A percentile compares a stretch with the other conserved stretches of the same genome.
phyloP scores from a whole-genome alignment of 1,139 yeast genomes.

The Geotrichum australiense region DNA sequence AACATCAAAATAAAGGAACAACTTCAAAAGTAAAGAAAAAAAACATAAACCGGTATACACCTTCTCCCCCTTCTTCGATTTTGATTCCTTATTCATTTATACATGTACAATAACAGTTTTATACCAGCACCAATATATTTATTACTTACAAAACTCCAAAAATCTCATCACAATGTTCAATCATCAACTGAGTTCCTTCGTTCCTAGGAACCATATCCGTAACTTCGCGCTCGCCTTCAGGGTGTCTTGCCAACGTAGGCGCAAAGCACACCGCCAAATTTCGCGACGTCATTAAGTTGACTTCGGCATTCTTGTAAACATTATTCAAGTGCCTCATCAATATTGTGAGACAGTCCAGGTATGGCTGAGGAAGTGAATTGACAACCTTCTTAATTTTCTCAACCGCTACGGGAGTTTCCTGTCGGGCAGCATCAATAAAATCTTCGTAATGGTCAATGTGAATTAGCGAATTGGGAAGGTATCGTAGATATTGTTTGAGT shows the following conservation, averaged over 20 bases:
- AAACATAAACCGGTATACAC: neutral
- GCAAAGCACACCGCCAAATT: conserved; percentile 92
- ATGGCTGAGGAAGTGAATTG: conserved; percentile 56
- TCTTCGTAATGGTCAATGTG: conserved; percentile 63
- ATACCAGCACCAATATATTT: too few relatives aligned
- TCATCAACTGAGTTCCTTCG: conserved; percentile 68
- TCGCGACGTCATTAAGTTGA: conserved; percentile 61
- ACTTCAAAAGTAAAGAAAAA: neutral
- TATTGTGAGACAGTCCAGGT: conserved; percentile 48
- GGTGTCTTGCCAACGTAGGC: conserved; percentile 82
- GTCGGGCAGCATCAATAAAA: conserved; percentile 40
- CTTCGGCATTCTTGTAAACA: conserved; percentile 28
- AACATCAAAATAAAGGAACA: neutral
- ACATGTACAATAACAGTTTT: too few relatives aligned
- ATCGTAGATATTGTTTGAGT: conserved; percentile 76
- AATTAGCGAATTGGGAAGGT: conserved; percentile 78
- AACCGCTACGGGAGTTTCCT: conserved; percentile 20
- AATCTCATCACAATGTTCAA: conserved; percentile 47
- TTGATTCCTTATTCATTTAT: neutral
- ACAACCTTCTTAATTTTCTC: conserved; percentile 36
- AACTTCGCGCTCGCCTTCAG: conserved; percentile 76
- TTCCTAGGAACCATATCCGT: conserved; percentile 79
- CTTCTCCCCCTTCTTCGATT: neutral
- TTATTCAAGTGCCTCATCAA: conserved; percentile 55
- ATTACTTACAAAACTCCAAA: conserved; percentile 29